phyloP scores from a whole-genome alignment of 2,329 filamentous ascomycete species.

The Cladobotryum protrusum region DNA sequence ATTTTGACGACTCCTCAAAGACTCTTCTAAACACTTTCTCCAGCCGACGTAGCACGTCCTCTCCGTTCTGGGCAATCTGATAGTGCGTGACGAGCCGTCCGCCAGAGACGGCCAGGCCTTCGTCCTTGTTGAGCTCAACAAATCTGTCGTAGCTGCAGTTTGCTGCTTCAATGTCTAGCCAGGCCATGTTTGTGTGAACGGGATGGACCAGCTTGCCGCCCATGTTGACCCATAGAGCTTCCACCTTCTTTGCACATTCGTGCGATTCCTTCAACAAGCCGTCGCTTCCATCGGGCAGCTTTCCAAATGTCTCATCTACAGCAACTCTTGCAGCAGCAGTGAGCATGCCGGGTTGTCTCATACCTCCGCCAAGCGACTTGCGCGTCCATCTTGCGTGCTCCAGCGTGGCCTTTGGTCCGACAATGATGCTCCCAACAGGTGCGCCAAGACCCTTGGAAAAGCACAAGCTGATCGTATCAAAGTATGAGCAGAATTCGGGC shows the following conservation, averaged over 20 bases:
- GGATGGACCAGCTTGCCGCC: constrained; percentile 64
- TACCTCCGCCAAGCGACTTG: constrained; percentile 70
- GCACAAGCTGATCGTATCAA: constrained; percentile 71
- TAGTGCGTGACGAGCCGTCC: constrained; percentile 44
- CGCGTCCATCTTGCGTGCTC: constrained; percentile 41
- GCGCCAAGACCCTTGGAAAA: constrained; percentile 81
- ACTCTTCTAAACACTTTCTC: constrained; percentile 46
- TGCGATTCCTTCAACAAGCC: constrained; percentile 58
- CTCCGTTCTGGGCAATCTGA: constrained; percentile 56
- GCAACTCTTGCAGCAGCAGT: constrained; percentile 66
- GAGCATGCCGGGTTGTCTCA: constrained; percentile 66
- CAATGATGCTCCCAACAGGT: constrained; percentile 70
- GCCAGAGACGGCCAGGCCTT: constrained; percentile 36
- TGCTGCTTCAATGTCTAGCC: constrained; percentile 65
- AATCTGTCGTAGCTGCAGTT: constrained; percentile 38
- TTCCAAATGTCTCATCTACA: constrained; percentile 45
- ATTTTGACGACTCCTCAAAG: constrained; percentile 11
- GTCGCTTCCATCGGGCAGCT: constrained; percentile 32
- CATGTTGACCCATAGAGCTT: constrained; percentile 61
- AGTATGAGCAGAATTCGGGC: constrained; percentile 58
- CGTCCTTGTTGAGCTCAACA: constrained; percentile 32
- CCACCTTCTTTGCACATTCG: constrained; percentile 55
- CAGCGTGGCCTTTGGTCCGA: constrained; percentile 40
- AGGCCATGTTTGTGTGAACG: constrained; percentile 89
- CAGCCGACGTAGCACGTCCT: constrained; percentile 53